These are phyloP conservation scores for Linum trigynum DNA, from an alignment of 345 rosid species.

Conservation along the genomic window DNA sequence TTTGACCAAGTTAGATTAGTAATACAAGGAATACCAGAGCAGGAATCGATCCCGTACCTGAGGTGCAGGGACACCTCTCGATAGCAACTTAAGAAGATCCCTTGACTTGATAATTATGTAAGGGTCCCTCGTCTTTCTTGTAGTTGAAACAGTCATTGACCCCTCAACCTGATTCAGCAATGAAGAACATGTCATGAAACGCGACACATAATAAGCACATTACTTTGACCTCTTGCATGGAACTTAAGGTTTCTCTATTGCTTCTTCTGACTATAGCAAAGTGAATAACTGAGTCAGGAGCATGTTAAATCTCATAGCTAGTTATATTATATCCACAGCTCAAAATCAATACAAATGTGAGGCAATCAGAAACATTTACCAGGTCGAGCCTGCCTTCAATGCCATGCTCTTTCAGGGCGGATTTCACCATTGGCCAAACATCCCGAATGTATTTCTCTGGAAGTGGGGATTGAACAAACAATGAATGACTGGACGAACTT, in stretches of 20 bases:
- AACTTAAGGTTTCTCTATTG: too few relatives aligned
- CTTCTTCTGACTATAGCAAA: too few relatives aligned
- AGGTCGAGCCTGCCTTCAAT: slow-evolving; percentile 60
- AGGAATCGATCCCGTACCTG: slow-evolving; percentile 36
- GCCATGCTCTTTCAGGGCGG: slow-evolving; percentile 62
- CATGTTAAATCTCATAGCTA: too few relatives aligned
- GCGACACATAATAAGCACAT: background rate
- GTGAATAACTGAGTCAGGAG: too few relatives aligned
- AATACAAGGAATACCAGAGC: background rate
- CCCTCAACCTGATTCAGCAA: slow-evolving; percentile 57
- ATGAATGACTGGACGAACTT: background rate
- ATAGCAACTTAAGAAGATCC: slow-evolving; percentile 73
- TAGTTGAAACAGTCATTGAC: slow-evolving; percentile 86
- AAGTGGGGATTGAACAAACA: background rate
- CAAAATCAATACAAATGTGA: background rate
- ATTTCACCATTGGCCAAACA: slow-evolving; percentile 71
- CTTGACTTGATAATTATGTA: slow-evolving; percentile 75
- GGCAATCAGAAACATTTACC: slow-evolving; percentile 27
- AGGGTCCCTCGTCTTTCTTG: slow-evolving; percentile 84
- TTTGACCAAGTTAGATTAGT: background rate
- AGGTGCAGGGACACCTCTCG: slow-evolving; percentile 96
- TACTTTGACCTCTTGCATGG: too few relatives aligned
- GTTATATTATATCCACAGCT: too few relatives aligned
- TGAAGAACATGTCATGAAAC: background rate
- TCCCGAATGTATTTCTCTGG: slow-evolving; percentile 80